Evolutionary conservation across 768 basidiomycete species (phyloP), one percentile per base, ranked within the genome.

Genomic region (Leccinum variicolor): DNA sequence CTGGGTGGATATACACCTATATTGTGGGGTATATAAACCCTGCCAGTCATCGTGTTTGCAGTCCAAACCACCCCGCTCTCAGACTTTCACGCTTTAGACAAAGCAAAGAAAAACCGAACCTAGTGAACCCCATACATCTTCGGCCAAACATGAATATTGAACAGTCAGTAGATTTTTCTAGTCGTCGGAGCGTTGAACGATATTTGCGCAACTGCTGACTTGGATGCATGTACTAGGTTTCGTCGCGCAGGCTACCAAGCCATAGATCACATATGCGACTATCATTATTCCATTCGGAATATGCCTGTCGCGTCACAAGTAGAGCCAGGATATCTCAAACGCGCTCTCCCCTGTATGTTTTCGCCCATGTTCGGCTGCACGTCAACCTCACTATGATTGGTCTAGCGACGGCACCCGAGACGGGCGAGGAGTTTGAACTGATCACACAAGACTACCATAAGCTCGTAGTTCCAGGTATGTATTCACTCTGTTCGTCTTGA

Each of bases 201-300:
- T 21, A 50, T n/a, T 23, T 13, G 21, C 14, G 23, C 21, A 51
- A 7, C 2, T 26, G 10, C 49, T 58, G 33, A 59, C 26, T 13
- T 10, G 21, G 34, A 36, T 23, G n/a, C 4, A 46, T 41, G 11
- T n/a, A 91, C 48, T 3, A 50, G 90, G 64, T 93, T 94, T 70
- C 82, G 92, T 53, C 87, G 83, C 65, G 89, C 89, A 43, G 93
- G 90, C 45, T 91, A 95, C 70, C 83, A 86, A 55, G 91, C 91
- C 14, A 87, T 94, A 57, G 91, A 94, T 73, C 77, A 84, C 57
- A 94, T 97, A 56, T 95, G 92, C 70, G 91, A 94, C 62, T 93
- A 93, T 70, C 92, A 90, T 66, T 78, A 81, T 58, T 81, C 82
- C 3, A 73, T 95, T 10, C 80, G 85, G 52, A 73, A 83, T 1